Conservation (phyloP, 805 yeast genomes). For the Huiozyma sinensis region DNA sequence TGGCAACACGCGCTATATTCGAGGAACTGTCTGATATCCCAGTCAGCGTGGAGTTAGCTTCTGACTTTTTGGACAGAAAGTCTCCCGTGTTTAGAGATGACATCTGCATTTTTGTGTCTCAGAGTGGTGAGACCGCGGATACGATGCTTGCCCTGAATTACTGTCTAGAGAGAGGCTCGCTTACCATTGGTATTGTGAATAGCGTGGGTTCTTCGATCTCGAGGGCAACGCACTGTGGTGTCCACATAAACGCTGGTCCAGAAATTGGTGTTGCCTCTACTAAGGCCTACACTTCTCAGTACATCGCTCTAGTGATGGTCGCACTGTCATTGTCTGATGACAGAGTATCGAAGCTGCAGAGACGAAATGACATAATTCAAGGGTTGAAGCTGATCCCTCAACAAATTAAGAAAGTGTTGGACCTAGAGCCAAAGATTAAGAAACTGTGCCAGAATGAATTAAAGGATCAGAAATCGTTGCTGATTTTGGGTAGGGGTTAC, state of each 20-base stretch:
- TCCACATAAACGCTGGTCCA: slow-evolving; percentile 98
- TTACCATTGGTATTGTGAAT: slow-evolving; percentile 95
- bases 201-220: slow-evolving; percentile 95
- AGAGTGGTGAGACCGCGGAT: slow-evolving; percentile 98
- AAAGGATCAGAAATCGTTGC: slow-evolving; percentile 73
- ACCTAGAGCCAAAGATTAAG: slow-evolving; percentile 64
- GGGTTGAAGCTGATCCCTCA: slow-evolving; percentile 77
- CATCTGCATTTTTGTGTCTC: slow-evolving; percentile 94
- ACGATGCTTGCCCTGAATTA: slow-evolving; percentile 89
- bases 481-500: slow-evolving; percentile 93
- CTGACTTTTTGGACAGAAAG: slow-evolving; percentile 87
- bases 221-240: slow-evolving; percentile 97
- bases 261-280: slow-evolving; percentile 99
- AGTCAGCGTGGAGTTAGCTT: slow-evolving; percentile 83
- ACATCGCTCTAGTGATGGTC: slow-evolving; percentile 92
- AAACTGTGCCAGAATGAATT: slow-evolving; percentile 61
- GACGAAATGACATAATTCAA: slow-evolving; percentile 77
- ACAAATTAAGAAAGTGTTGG: slow-evolving; percentile 70
- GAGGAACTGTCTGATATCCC: slow-evolving; percentile 96
- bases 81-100: slow-evolving; percentile 99
- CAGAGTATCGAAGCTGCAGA: slow-evolving; percentile 58
- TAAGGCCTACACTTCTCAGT: slow-evolving; percentile 97
- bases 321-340: slow-evolving; percentile 93
- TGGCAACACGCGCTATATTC: slow-evolving; percentile 91
- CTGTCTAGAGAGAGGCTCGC: slow-evolving; percentile 93